Evolutionary conservation across 345 rosid species (phyloP).

Genomic region (Eucalyptus pauciflora): DNA sequence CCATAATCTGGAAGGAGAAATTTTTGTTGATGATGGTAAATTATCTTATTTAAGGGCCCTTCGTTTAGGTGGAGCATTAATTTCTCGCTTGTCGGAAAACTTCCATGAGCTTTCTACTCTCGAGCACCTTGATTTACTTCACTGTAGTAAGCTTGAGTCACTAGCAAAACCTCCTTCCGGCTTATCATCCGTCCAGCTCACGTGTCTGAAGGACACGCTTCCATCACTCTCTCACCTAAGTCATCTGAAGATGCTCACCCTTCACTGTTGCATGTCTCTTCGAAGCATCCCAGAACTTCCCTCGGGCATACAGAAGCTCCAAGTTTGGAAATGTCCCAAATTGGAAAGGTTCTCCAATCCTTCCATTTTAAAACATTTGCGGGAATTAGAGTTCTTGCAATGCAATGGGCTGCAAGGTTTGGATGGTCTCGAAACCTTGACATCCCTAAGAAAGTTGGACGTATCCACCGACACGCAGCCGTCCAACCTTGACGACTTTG

Average conservation of each 20-base stretch:
- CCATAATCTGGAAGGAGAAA: too few species aligned
- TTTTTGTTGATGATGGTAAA: too few species aligned
- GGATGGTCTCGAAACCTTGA: too few species aligned
- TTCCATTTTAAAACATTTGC: too few species aligned
- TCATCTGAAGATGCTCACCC: fast-evolving
- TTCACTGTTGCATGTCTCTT: background rate
- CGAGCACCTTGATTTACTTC: background rate
- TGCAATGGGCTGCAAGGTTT: too few species aligned
- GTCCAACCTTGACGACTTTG: too few species aligned
- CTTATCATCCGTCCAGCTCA: background rate
- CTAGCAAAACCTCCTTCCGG: background rate
- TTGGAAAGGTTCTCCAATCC: too few species aligned
- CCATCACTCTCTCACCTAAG: background rate
- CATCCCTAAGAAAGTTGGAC: too few species aligned
- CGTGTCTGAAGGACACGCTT: background rate
- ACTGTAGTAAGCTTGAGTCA: background rate
- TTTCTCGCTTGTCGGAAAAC: too few species aligned
- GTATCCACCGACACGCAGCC: fast-evolving
- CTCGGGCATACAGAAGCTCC: background rate
- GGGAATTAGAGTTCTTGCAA: too few species aligned
- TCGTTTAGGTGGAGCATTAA: too few species aligned
- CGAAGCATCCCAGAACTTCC: background rate
- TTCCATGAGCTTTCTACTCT: background rate
- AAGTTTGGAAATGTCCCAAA: background rate
- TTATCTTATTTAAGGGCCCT: too few species aligned